Conservation (phyloP, 371 early-diverging fungal genomes). For the Actinomucor elegans region DNA sequence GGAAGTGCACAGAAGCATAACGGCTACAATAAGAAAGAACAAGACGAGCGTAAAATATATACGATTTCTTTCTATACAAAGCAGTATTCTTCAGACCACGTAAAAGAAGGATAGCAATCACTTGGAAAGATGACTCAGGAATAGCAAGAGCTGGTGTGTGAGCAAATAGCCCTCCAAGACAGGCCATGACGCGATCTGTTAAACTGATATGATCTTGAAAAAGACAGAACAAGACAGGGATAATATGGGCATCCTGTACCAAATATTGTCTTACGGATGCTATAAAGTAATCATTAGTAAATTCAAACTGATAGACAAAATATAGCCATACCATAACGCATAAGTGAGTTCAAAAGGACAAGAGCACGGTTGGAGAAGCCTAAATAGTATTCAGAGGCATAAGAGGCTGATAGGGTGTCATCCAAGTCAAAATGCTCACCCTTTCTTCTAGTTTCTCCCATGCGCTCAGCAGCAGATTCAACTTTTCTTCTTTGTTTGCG, state of each 20-base stretch:
- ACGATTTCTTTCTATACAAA: constrained; percentile 21
- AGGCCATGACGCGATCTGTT: constrained; percentile 32
- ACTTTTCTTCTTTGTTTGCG: constrained; percentile 7
- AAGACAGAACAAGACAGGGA: constrained; percentile 37
- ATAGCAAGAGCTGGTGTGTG: constrained; percentile 6
- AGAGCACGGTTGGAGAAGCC: constrained; percentile 39
- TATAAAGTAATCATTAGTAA: neutral
- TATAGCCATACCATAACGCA: constrained; percentile 27
- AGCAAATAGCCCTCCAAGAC: constrained; percentile 33
- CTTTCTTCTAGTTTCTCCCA: constrained; percentile 31
- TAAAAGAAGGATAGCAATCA: constrained; percentile 32
- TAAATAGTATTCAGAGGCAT: constrained; percentile 22
- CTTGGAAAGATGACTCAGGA: constrained; percentile 23
- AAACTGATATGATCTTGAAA: constrained; percentile 30
- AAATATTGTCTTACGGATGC: constrained; percentile 35
- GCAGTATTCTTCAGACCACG: constrained; percentile 16
- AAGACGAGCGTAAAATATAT: constrained; percentile 35
- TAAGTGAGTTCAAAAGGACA: constrained; percentile 27
- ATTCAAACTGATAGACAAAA: neutral
- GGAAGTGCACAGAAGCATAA: neutral
- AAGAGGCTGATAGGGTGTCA: constrained; percentile 14
- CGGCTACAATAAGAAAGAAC: constrained; percentile 33
- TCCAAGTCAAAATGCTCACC: constrained; percentile 22
- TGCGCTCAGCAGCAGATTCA: constrained; percentile 30
- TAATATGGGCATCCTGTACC: constrained; percentile 30